Evolutionary conservation across 2,329 filamentous ascomycete genomes (phyloP).

Genomic region (Fusarium tjaetaba): DNA sequence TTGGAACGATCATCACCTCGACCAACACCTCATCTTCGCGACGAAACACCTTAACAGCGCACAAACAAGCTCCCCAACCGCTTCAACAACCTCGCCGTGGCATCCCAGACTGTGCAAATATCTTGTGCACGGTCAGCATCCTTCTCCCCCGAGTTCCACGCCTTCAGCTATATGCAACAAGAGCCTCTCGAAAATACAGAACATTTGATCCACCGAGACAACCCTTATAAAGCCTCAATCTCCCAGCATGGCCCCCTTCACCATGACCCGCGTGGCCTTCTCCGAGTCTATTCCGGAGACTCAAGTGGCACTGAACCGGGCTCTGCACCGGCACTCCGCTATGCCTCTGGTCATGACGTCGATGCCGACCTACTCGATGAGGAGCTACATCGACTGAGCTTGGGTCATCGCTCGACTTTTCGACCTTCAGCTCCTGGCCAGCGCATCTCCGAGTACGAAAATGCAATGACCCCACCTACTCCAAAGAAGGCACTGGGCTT

Average conservation of each 20-base stretch:
- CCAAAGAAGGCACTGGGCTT: conserved; percentile 63
- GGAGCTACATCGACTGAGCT: conserved; percentile 63
- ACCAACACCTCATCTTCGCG: conserved; percentile 22
- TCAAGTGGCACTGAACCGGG: conserved; percentile 51
- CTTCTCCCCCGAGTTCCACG: conserved; percentile 46
- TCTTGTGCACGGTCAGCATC: conserved; percentile 60
- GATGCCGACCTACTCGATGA: conserved; percentile 59
- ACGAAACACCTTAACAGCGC: conserved; percentile 31
- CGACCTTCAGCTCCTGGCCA: conserved; percentile 56
- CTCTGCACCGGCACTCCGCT: conserved; percentile 45
- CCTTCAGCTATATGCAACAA: conserved; percentile 72
- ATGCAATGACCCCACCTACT: conserved; percentile 60
- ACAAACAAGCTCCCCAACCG: conserved; percentile 2
- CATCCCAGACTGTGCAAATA: conserved; percentile 61
- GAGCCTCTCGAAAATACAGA: conserved; percentile 61
- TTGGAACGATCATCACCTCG: conserved; percentile 31
- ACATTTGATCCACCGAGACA: conserved; percentile 52
- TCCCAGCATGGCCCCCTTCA: conserved; percentile 68
- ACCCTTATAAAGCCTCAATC: conserved; percentile 46
- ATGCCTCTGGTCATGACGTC: conserved; percentile 47
- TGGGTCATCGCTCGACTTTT: conserved; percentile 44
- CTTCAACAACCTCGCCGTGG: conserved; percentile 8
- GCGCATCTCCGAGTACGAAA: conserved; percentile 70
- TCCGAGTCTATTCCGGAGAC: conserved; percentile 46
- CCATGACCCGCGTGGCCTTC: conserved; percentile 54